Base-by-base conservation (phyloP, 306 rosid genomes). In the Corylus heterophylla region DNA sequence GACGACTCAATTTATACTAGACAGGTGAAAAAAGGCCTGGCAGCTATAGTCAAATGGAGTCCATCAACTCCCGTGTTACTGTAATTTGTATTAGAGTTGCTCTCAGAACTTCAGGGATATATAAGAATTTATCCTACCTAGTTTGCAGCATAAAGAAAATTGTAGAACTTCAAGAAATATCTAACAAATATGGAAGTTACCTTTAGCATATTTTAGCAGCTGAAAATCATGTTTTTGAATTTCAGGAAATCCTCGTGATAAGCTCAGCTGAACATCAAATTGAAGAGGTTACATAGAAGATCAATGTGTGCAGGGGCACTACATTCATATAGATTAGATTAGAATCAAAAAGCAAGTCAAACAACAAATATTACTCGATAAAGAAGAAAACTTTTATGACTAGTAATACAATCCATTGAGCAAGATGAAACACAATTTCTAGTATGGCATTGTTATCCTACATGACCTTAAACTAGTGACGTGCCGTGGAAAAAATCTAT, bases 211-310 rank as follows among this genome's bases (percentile, higher is more conserved):
- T 83, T 83, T 81, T 72, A 74, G 84, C 78, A 80, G 84, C 78
- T 81, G 89, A 83, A 81, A 79, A 77, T 73, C 86, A 67, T 73
- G 81, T 77, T 81, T 86, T 71, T 80, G 89, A 82, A 82, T 82
- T 63, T 74, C 75, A 74, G 83, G 82, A 77, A 73, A 81, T 62
- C 85, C 77, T 75, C 29, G 90, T 31, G 97, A 83, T 62, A 87
- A 83, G 77, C 86, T 86, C 79, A 88, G 74, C 98, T 95, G 93
- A 75, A 82, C 71, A 89, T 72, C 75, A 78, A 77, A 82, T 54
- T 5, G 71, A 86, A 81, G 50, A 76, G 69, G 51, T 49, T 18
- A 78, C 37, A 37, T 50, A 48, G 80, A 79, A 64, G 47, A 49
- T 56, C 49, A 69, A 69, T 74, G 48, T 73, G 68, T 61, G 42